Evolutionary conservation across 352 stramenopile genomes (phyloP).

Genomic region (Blastocystis hominis): DNA sequence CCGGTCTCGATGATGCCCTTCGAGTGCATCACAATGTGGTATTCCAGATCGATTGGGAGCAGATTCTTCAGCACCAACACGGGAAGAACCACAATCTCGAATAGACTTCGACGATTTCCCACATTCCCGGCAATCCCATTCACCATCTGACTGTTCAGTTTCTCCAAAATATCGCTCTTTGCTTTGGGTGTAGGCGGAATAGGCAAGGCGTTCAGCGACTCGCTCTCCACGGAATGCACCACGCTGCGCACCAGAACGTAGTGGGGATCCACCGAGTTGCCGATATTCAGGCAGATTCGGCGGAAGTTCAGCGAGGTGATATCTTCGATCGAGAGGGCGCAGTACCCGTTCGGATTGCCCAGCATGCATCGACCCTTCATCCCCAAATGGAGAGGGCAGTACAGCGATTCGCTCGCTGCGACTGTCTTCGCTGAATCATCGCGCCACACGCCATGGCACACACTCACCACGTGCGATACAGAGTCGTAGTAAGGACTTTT

Average conservation of each 20-base stretch:
- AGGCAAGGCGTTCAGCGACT: background rate
- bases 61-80: slow-evolving; percentile 26
- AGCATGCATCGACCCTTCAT: background rate
- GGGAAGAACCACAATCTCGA: background rate
- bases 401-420: background rate
- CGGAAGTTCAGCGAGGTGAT: slow-evolving; percentile 25
- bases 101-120: background rate
- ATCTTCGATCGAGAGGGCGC: background rate
- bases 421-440: background rate
- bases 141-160: background rate
- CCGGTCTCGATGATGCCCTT: background rate
- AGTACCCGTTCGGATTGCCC: background rate
- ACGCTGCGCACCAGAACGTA: background rate
- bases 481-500: slow-evolving; percentile 7
- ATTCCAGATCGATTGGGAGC: slow-evolving; percentile 20
- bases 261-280: background rate
- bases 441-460: background rate
- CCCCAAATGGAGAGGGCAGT: background rate
- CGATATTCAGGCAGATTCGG: slow-evolving; percentile 12
- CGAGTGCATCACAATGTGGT: background rate
- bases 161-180: background rate
- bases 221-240: background rate
- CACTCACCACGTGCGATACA: background rate
- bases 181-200: background rate
- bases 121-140: background rate